A percentile compares a stretch with the other conserved stretches of the same genome.
phyloP scores from a whole-genome alignment of 129 eudicot genomes.

The Tanacetum coccineum region DNA sequence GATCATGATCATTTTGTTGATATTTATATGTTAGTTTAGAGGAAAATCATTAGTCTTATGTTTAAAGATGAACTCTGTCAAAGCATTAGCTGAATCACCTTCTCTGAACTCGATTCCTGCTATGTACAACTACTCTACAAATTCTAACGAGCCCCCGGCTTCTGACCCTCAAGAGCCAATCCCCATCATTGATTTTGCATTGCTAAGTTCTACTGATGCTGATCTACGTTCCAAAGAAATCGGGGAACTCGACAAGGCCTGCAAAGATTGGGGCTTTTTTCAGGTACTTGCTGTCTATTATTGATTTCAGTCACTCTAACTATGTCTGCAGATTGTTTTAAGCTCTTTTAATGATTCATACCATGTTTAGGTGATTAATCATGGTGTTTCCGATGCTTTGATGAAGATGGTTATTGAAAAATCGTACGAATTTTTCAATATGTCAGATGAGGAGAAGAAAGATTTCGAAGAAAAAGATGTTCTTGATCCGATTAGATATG shows the following conservation, averaged over 20 bases:
- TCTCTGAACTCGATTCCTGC: conserved; percentile 43
- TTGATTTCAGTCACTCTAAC: background rate
- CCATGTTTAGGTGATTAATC: conserved; percentile 35
- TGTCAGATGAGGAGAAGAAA: conserved; percentile 54
- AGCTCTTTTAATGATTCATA: background rate
- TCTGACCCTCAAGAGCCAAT: conserved; percentile 26
- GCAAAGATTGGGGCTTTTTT: conserved; percentile 35
- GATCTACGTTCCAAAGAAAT: conserved; percentile 40
- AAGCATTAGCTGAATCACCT: conserved; percentile 45
- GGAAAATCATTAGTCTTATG: background rate
- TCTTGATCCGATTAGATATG: conserved; percentile 57
- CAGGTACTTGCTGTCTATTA: conserved; percentile 15
- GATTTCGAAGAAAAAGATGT: conserved; percentile 38
- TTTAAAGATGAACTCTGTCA: conserved; percentile 25
- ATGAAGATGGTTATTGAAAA: conserved; percentile 39
- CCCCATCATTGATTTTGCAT: conserved; percentile 50
- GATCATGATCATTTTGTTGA: background rate
- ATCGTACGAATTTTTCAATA: conserved; percentile 37
- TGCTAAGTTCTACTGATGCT: conserved; percentile 30
- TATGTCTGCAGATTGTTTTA: background rate
- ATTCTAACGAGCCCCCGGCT: conserved; percentile 10
- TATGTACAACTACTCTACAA: conserved; percentile 30
- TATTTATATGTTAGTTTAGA: background rate
- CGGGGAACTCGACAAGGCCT: conserved; percentile 22
- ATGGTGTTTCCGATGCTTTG: conserved; percentile 54